Percentiles rank a stretch among this genome's conserved stretches.
Evolutionary conservation across 31 red algal species (phyloP).

Genomic region (Asparagopsis taxiformis): DNA sequence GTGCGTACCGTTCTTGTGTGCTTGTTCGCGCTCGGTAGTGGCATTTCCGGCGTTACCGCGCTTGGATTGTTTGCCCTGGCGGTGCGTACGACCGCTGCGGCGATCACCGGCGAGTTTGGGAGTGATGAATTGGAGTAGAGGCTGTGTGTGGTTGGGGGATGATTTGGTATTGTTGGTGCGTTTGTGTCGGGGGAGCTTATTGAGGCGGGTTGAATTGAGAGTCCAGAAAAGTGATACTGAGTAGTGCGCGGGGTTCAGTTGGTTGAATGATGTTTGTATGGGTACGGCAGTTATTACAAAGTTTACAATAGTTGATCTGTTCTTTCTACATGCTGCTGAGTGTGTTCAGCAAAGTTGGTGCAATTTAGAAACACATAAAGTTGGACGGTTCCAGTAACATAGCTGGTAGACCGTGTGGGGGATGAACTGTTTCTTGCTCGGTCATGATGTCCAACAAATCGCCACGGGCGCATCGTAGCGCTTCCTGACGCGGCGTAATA

Average conservation of each 20-base stretch:
- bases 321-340: no score
- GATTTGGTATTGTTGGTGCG: no score
- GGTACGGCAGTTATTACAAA: no score
- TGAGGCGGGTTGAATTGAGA: no score
- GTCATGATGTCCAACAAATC: conserved; percentile 9
- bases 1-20: conserved; percentile 61
- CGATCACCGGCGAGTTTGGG: conserved; percentile 49
- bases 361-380: not conserved
- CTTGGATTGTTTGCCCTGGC: conserved; percentile 61
- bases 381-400: not conserved
- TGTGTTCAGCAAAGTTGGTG: no score
- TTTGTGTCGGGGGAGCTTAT: no score
- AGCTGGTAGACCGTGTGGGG: not conserved
- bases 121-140: no score
- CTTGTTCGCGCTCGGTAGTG: conserved; percentile 64
- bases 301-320: no score
- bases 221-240: no score
- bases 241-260: no score
- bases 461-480: conserved; percentile 7
- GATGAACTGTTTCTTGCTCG: not conserved
- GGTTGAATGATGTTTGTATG: no score
- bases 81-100: conserved; percentile 22
- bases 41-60: conserved; percentile 67
- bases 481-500: conserved; percentile 17
- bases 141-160: no score